These are phyloP conservation scores for Penicillium sp. DNA, from an alignment of 2,329 filamentous ascomycete genomes.

Conservation along the genomic window DNA sequence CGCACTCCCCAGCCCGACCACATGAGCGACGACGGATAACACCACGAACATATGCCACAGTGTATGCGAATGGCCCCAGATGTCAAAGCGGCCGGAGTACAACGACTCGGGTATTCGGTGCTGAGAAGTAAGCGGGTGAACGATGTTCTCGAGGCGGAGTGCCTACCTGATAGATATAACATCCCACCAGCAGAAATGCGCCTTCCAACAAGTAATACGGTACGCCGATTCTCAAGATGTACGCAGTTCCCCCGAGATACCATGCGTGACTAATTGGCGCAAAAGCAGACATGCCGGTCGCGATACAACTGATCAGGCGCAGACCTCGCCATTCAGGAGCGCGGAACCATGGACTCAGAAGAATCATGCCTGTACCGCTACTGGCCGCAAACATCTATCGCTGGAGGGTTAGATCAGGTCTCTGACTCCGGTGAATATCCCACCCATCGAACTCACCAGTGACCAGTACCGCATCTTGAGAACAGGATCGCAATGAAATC, in stretches of 20 bases:
- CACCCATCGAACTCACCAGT: conserved; percentile 26
- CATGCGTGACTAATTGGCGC: conserved; percentile 33
- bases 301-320: conserved; percentile 28
- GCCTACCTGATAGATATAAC: conserved; percentile 24
- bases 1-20: conserved; percentile 30
- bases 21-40: conserved; percentile 12
- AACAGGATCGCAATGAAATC: conserved; percentile 33
- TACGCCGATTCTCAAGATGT: conserved; percentile 28
- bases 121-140: conserved; percentile 2
- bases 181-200: conserved; percentile 29
- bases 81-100: conserved; percentile 33
- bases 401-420: not conserved
- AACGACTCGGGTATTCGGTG: conserved; percentile 23
- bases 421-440: not conserved
- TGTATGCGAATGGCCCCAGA: conserved; percentile 35
- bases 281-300: conserved; percentile 34
- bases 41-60: conserved; percentile 35
- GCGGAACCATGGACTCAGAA: conserved; percentile 36
- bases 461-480: conserved; percentile 34
- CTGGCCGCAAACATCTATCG: conserved; percentile 31
- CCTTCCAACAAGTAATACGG: conserved; percentile 36
- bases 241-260: conserved; percentile 23
- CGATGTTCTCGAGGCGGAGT: not conserved
- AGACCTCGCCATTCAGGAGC: conserved; percentile 26
- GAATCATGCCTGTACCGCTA: conserved; percentile 28